Conservation (phyloP, 2,329 filamentous ascomycete species). For the Aspergillus aculeatus region DNA sequence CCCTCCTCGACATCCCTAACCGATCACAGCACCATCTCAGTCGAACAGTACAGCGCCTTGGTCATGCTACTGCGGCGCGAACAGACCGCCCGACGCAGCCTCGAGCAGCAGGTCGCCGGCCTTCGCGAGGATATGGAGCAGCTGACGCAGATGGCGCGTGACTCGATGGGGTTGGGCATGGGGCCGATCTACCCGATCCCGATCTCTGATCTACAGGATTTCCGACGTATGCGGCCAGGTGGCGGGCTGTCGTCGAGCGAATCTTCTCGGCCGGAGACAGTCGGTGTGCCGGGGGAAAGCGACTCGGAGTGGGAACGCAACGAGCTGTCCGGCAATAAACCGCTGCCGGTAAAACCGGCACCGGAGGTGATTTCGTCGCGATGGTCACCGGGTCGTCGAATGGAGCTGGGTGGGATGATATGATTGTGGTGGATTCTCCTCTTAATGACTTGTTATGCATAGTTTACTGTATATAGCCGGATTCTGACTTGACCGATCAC, state of each 20-base stretch:
- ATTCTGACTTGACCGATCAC: not conserved
- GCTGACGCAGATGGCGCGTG: constrained; percentile 32
- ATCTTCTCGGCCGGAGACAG: constrained; percentile 14
- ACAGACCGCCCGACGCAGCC: constrained; percentile 45
- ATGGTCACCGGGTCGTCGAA: constrained; percentile 26
- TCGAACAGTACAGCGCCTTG: constrained; percentile 49
- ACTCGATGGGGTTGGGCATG: constrained; percentile 32
- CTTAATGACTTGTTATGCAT: constrained; percentile 1
- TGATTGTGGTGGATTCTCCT: constrained; percentile 13
- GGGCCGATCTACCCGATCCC: constrained; percentile 36
- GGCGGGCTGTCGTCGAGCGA: constrained; percentile 20
- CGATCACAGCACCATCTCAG: constrained; percentile 39
- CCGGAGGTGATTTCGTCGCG: constrained; percentile 24
- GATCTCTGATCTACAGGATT: constrained; percentile 32
- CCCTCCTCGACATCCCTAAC: constrained; percentile 33
- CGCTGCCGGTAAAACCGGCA: not conserved
- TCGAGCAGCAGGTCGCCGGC: constrained; percentile 45
- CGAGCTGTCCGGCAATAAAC: constrained; percentile 17
- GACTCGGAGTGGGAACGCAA: constrained; percentile 28
- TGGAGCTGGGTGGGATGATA: constrained; percentile 33
- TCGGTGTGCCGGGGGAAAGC: constrained; percentile 23
- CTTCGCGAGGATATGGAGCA: constrained; percentile 43
- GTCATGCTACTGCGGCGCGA: constrained; percentile 48
- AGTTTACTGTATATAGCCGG: not conserved
- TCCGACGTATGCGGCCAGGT: constrained; percentile 29